Evolutionary conservation across 805 yeast species (phyloP), one percentile per base, ranked within the genome.

Genomic region (Henningerozyma blattae): DNA sequence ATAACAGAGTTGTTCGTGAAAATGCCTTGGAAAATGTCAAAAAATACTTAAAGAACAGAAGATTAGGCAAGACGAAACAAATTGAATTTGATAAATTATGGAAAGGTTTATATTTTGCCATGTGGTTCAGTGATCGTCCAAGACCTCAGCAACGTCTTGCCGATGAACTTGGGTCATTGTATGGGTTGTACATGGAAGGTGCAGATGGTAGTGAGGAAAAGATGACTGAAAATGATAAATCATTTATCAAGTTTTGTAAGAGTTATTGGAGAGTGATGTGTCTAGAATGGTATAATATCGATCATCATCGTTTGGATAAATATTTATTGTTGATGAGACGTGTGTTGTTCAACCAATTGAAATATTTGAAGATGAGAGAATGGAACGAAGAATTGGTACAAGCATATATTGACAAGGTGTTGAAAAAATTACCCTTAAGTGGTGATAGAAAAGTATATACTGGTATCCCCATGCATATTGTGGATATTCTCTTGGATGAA

Each of bases 121-220:
- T 91, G 94, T 91, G 98, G 97, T 85, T 80, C 61, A 72, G 93
- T 52, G 98, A 91, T 56, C 73, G 87, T 51, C 94, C 95, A 18
- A 68, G 80, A 47, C 91, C 94, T 17, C 98, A 91, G 58, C 95
- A 86, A 56, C 62, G 77, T 38, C 62, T 91, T 26, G 94, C 95
- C 2, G 70, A 67, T 31, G 75, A 72, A 28, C 62, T 91, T 41
- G 94, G 89, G 2, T 64, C 58, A 19, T 48, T 75, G 22, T 49
- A 41, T 32, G 19, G 33, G 30, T 26, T 48, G 15, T 54, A 50
- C 32, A 44, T 48, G 24, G 41, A 62, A 20, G 40, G 41, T n/a
- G 32, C 44, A 9, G 56, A 67, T 61, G 41, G 48, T 31, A 45
- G 44, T 18, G 31, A 27, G 20, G 28, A 24, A 7, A 34, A 32